phyloP scores from a whole-genome alignment of 495 filamentous ascomycete species.

The Apodospora peruviana region DNA sequence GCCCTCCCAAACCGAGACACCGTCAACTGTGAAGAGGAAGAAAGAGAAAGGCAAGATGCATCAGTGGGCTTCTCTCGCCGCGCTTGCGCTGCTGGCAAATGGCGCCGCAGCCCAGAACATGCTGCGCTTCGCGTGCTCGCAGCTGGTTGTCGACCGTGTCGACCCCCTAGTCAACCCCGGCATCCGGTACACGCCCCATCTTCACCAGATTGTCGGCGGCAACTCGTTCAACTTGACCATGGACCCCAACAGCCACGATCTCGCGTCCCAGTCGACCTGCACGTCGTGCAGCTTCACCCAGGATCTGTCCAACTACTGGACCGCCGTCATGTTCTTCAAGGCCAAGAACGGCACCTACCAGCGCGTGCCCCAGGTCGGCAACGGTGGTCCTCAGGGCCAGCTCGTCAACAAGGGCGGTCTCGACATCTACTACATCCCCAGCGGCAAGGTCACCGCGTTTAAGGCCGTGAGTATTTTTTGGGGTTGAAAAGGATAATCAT shows the following conservation, averaged over 20 bases:
- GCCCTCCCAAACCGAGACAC: not conserved
- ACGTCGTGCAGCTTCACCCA: conserved; percentile 62
- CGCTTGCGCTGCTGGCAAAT: conserved; percentile 41
- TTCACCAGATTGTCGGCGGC: conserved; percentile 49
- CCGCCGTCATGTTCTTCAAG: conserved; percentile 62
- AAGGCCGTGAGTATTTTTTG: conserved; percentile 45
- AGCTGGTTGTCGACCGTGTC: conserved; percentile 50
- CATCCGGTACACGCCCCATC: conserved; percentile 43
- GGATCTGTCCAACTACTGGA: conserved; percentile 81
- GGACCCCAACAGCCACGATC: conserved; percentile 47
- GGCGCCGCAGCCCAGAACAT: conserved; percentile 45
- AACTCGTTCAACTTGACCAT: conserved; percentile 69
- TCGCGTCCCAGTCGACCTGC: conserved; percentile 56
- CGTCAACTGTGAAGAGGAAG: not conserved
- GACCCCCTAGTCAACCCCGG: conserved; percentile 49
- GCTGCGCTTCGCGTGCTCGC: conserved; percentile 53
- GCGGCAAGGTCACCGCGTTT: conserved; percentile 44
- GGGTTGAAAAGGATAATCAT: no score
- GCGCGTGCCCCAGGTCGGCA: conserved; percentile 58
- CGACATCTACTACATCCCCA: conserved; percentile 39
- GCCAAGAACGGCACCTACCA: conserved; percentile 67
- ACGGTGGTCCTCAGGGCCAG: conserved; percentile 53
- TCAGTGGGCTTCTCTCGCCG: conserved; percentile 40
- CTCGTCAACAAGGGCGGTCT: conserved; percentile 63
- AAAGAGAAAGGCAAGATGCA: conserved; percentile 38